Base-by-base conservation (phyloP, 768 basidiomycete species). In the Tubosaeta sp. region DNA sequence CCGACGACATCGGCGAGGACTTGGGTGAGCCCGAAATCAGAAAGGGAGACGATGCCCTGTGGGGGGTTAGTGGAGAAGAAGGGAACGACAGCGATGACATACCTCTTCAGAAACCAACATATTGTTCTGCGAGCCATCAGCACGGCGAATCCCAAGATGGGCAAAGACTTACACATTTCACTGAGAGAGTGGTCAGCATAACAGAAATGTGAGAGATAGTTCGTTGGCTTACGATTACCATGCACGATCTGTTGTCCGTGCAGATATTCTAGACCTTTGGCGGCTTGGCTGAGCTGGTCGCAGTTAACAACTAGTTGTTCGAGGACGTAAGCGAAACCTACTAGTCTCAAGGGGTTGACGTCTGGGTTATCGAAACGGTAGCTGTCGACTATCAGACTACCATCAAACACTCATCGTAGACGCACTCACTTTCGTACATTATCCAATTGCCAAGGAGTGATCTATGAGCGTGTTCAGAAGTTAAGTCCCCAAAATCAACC, bases 11-110 rank as follows among this genome's bases (percentile, higher is more conserved):
- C 81, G 52, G 78, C 78, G 34, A 85, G 74, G 27, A 83, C 70
- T 59, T 80, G 82, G 16, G 83, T 78, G 69, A 84, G 78, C 39
- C 83, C 82, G 61, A 85, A 85, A 57, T 85, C 83, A 54, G 79
- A 80, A 13, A 85, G 78, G 31, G 78, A 71, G 25, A 82, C 76
- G 55, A 78, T 69, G 12, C 74, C 76, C 83, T 84, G 46, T 6
- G 52, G n/a, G 1, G 34, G 34, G 4, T 47, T 31, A 52, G 31
- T 4, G 16, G 11, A 11, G 9, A 4, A 6, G 14, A 25, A 8
- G 4, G 5, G 1, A 9, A 27, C 0, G 35, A 38, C 25, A 4
- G 9, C n/a, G 38, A 7, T 16, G 8, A 51, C 68, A 60, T 52
- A 80, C 83, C 50, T 72, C 63, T n/a, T 66, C 64, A 3, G 79